Percentiles rank a stretch among this genome's conserved stretches.
Evolutionary conservation across 257 asterid species (phyloP).

Genomic region (Linaria vulgaris): DNA sequence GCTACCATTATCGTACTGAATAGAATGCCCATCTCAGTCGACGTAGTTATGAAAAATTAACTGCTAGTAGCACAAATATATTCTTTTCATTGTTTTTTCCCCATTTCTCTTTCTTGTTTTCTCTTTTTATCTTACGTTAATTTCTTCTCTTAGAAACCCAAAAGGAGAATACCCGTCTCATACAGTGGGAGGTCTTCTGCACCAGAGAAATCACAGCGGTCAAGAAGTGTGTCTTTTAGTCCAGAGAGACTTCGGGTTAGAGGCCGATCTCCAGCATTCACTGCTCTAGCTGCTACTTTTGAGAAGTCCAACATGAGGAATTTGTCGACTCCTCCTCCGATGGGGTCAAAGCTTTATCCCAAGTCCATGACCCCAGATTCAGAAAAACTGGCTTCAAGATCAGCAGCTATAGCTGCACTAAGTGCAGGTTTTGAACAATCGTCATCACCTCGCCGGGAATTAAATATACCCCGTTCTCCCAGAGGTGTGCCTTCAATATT

Average conservation of each 20-base stretch:
- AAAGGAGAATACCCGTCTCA: conserved; percentile 68
- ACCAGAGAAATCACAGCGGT: conserved; percentile 87
- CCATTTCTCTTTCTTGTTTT: neutral
- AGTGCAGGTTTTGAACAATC: conserved; percentile 59
- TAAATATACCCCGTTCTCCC: conserved; percentile 64
- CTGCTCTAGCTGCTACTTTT: conserved; percentile 81
- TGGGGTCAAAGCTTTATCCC: conserved; percentile 73
- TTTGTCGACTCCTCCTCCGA: conserved; percentile 94
- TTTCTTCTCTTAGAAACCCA: conserved; percentile 66
- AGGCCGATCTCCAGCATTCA: conserved; percentile 98
- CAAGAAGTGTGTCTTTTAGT: conserved; percentile 90
- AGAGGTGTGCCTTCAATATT: conserved; percentile 45
- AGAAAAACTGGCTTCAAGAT: conserved; percentile 49
- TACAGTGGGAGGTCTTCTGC: conserved; percentile 80
- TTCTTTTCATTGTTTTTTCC: too few relatives aligned
- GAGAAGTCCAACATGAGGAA: conserved; percentile 78
- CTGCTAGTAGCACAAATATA: too few relatives aligned
- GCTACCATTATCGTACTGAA: too few relatives aligned
- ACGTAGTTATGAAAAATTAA: too few relatives aligned
- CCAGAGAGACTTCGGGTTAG: conserved; percentile 85
- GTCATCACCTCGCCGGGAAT: conserved; percentile 45
- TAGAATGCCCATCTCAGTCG: too few relatives aligned
- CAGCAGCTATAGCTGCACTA: conserved; percentile 76
- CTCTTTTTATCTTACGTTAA: conserved; percentile 11
- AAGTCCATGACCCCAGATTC: conserved; percentile 71